phyloP scores from a whole-genome alignment of 495 filamentous ascomycete species.

The Daldinia decipiens region DNA sequence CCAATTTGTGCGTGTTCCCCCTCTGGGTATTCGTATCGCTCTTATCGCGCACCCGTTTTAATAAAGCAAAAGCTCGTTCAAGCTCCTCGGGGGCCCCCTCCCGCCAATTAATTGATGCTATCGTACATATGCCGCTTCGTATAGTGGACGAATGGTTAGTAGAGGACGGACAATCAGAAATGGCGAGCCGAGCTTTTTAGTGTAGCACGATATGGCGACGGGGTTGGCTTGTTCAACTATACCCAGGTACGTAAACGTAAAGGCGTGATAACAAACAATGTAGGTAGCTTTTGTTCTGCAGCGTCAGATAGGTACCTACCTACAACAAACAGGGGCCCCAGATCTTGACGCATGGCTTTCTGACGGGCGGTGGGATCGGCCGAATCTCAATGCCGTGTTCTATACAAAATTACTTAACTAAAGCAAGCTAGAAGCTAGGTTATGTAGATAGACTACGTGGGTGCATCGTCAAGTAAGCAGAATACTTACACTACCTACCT shows the following conservation, averaged over 20 bases:
- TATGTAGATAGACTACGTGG: not conserved
- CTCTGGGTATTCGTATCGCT: slow-evolving; percentile 8
- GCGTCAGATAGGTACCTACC: too few relatives aligned
- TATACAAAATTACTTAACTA: slow-evolving; percentile 13
- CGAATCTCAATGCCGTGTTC: slow-evolving; percentile 33
- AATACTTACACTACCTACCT: not conserved
- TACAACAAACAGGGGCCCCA: slow-evolving; percentile 26
- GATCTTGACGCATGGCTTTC: slow-evolving; percentile 32
- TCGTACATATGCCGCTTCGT: slow-evolving; percentile 10
- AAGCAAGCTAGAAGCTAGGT: too few relatives aligned
- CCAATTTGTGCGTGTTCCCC: slow-evolving; percentile 23
- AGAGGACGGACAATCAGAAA: not conserved
- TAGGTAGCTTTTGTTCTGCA: slow-evolving; percentile 39
- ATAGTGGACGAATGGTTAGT: slow-evolving; percentile 16
- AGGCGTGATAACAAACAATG: slow-evolving; percentile 37
- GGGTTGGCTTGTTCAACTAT: slow-evolving; percentile 7
- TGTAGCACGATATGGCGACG: not conserved
- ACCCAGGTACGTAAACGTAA: slow-evolving; percentile 10
- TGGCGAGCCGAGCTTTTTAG: slow-evolving; percentile 10
- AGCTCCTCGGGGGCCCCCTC: not conserved
- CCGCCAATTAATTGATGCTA: slow-evolving; percentile 13
- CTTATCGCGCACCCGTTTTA: not conserved
- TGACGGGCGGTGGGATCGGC: slow-evolving; percentile 30
- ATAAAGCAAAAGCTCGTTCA: not conserved
- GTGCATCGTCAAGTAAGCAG: slow-evolving; percentile 3